Evolutionary conservation across 2,329 filamentous ascomycete species (phyloP), one percentile per base, ranked within the genome.

Genomic region (Paecilomyces fulvus): DNA sequence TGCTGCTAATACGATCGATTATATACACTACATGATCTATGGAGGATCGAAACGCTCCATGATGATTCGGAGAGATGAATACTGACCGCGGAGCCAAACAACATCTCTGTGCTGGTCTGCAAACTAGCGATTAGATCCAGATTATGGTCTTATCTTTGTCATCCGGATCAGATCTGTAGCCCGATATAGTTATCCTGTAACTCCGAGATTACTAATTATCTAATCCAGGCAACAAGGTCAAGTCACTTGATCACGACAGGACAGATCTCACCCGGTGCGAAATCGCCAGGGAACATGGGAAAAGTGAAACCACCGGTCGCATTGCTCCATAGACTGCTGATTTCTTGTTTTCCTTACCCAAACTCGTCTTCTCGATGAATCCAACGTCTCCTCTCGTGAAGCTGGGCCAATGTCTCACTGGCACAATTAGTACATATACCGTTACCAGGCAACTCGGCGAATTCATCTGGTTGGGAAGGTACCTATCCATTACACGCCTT

Each of bases 381-480:
- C 9, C 30, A 31, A 31, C 49, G 51, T 33, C 49, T 20, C 54
- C 31, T 55, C 30, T 55, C 54, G 21, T 55, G 23, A 55, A 48
- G 25, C 43, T 53, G 30, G 50, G 51, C 43, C 55, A 56, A 28
- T 30, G 7, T 53, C 55, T 56, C 37, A 56, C 51, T 43, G 51
- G 55, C 2, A 53, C 21, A 53, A 14, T 53, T 12, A 25, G 55
- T 30, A 56, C 51, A 56, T 56, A 56, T 43, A 56, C 43, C 28
- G 55, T 56, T 28, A 50, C 55, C n/a, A 56, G 23, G 30, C 55
- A 56, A 56, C 51, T 56, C 46, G 37, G 55, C 11, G 43, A 53
- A 53, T 56, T 56, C n/a, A 56, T 56, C 51, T 56, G 37, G 43
- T 25, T 31, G 25, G 55, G 23, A 56, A 56, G 11, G 33, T 56